phyloP scores from a whole-genome alignment of 805 yeast genomes.

The Wickerhamiella azymoides region DNA sequence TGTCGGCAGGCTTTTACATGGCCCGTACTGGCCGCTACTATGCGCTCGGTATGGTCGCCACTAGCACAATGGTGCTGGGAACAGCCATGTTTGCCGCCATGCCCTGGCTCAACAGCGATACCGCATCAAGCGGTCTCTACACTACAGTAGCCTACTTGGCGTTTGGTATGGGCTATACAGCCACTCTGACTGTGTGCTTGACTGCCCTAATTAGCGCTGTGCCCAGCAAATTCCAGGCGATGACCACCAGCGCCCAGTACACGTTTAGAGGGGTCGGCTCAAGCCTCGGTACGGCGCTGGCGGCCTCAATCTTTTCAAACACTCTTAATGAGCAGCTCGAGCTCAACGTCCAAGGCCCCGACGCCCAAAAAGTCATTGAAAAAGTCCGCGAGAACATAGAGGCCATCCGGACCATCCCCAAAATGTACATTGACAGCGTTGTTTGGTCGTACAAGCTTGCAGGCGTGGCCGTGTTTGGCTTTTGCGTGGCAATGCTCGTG shows the following conservation, averaged over 20 bases:
- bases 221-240: slow-evolving; percentile 56
- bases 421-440: slow-evolving; percentile 29
- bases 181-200: slow-evolving; percentile 54
- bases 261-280: slow-evolving; percentile 79
- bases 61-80: slow-evolving; percentile 29
- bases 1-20: slow-evolving; percentile 55
- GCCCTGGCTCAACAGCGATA: slow-evolving; percentile 35
- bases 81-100: slow-evolving; percentile 12
- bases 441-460: slow-evolving; percentile 35
- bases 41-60: slow-evolving; percentile 34
- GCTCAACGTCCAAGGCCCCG: slow-evolving; percentile 27
- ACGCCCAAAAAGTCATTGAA: slow-evolving; percentile 28
- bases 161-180: slow-evolving; percentile 55
- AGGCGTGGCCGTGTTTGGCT: slow-evolving; percentile 35
- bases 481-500: slow-evolving; percentile 31
- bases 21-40: slow-evolving; percentile 53
- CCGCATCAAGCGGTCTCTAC: slow-evolving; percentile 45
- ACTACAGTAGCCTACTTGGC: slow-evolving; percentile 25
- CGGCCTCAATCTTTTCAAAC: slow-evolving; percentile 52
- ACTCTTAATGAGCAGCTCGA: slow-evolving; percentile 27
- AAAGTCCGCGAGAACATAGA: slow-evolving; percentile 40
- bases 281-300: slow-evolving; percentile 64
- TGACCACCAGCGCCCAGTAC: slow-evolving; percentile 80
- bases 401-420: slow-evolving; percentile 36
- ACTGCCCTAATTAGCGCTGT: slow-evolving; percentile 67